These are phyloP conservation scores for Didymella lethalis DNA, from an alignment of 2,329 filamentous ascomycete species.

Conservation along the genomic window DNA sequence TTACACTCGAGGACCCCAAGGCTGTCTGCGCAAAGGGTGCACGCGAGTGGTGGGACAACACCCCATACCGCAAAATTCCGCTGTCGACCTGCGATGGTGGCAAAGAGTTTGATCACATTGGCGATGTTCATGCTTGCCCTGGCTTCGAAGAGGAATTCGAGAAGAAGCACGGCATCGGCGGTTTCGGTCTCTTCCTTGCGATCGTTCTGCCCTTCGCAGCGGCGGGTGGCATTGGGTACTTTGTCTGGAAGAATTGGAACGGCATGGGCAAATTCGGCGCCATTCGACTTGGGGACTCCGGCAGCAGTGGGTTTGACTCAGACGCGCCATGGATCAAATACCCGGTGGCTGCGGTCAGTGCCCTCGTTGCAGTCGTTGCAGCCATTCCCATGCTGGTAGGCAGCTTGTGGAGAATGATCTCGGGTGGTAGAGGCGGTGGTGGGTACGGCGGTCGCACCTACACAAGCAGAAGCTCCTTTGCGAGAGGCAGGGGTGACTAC, in stretches of 20 bases:
- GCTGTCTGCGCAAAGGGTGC: conserved; percentile 71
- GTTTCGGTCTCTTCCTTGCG: conserved; percentile 82
- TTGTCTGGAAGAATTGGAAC: conserved; percentile 83
- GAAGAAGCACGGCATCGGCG: conserved; percentile 73
- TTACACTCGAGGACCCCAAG: conserved; percentile 68
- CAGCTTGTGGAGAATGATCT: conserved; percentile 74
- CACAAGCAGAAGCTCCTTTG: conserved; percentile 88
- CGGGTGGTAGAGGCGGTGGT: conserved; percentile 56
- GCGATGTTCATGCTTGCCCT: conserved; percentile 70
- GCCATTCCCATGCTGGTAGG: conserved; percentile 72
- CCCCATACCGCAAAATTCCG: conserved; percentile 88
- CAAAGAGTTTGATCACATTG: conserved; percentile 73
- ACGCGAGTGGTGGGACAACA: conserved; percentile 82
- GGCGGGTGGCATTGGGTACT: conserved; percentile 80
- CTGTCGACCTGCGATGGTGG: conserved; percentile 87
- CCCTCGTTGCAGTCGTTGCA: conserved; percentile 63
- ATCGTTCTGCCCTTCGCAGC: conserved; percentile 76
- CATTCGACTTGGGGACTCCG: conserved; percentile 78
- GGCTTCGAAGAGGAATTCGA: conserved; percentile 84
- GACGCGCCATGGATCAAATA: conserved; percentile 82
- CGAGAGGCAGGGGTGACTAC: conserved; percentile 86
- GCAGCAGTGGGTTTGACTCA: conserved; percentile 58
- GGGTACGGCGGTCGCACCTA: conserved; percentile 71
- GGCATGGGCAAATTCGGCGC: conserved; percentile 90
- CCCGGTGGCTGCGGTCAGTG: conserved; percentile 63